Evolutionary conservation across 331 rosid species (phyloP).

Genomic region (Dryas integrifolia): DNA sequence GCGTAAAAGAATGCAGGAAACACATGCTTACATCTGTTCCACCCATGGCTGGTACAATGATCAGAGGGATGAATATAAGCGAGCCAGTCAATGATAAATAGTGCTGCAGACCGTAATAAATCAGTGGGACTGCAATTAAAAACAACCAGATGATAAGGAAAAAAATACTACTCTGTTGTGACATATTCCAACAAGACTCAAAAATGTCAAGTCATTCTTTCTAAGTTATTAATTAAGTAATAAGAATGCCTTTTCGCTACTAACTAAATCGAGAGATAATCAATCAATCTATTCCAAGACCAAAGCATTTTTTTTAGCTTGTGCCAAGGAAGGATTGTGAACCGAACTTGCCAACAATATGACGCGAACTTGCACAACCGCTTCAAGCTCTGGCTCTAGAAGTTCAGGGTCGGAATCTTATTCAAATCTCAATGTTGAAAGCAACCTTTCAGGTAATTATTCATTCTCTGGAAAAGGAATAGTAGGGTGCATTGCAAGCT

Average conservation of each 20-base stretch:
- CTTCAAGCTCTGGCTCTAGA: neutral
- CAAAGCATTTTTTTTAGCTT: neutral
- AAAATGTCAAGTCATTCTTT: neutral
- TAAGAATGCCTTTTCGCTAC: constrained; percentile 11
- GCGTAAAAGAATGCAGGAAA: constrained; percentile 24
- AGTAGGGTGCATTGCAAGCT: neutral
- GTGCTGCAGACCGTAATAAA: constrained; percentile 79
- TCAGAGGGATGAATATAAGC: constrained; percentile 68
- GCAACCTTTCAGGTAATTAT: neutral
- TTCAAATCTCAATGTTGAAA: neutral
- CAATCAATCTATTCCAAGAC: neutral
- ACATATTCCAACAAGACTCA: constrained; percentile 22
- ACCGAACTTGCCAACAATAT: too few species aligned
- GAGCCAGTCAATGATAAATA: constrained; percentile 86
- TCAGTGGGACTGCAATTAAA: constrained; percentile 56
- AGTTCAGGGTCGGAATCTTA: neutral
- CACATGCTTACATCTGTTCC: constrained; percentile 77
- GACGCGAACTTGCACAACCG: neutral
- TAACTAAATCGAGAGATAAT: neutral
- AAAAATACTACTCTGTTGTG: constrained; percentile 7
- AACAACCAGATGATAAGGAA: constrained; percentile 31
- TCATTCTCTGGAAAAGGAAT: neutral
- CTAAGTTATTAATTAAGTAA: neutral
- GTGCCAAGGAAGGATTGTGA: too few species aligned
- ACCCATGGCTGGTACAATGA: constrained; percentile 86